Evolutionary conservation across 257 asterid species (phyloP), one percentile per base, ranked within the genome.

Genomic region (Ilex aquifolium): DNA sequence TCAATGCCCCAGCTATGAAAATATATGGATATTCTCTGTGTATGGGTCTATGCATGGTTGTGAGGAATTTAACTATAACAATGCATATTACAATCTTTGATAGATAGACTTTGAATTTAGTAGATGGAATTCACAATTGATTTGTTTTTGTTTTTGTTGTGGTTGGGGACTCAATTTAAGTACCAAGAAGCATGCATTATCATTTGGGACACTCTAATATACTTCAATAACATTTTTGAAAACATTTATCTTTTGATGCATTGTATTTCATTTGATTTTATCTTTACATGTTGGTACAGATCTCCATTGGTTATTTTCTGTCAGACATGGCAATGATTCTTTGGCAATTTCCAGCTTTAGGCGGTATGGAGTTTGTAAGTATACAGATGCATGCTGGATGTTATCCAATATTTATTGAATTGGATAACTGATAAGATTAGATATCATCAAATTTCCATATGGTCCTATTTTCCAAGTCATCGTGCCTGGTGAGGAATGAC

Each of bases 321-420:
- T 62, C 91, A 12, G 98, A 92, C 77, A 70, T 87, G 78, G 85
- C 88, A 65, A 73, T 92, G 93, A 78, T 88, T 77, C 21, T 80
- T 21, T 87, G 78, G 64, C 49, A 80, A 44, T 87, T 72, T 74
- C 98, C 97, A 2, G 78, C 81, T 64, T 79, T 92, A 78, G 98
- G 98, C 65, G 98, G 98, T 51, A 52, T 77, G 69, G 95, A 87
- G 73, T 92, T 83, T 82, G 99, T 92, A 85, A 85, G 99, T 82
- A 65, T 52, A 57, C 46, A 61, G 58, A 53, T 53, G 57, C 29
- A 14, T 53, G 27, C 57, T 5, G 57, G 57, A 14, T 53, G 27
- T 2, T 53, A 49, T 49, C 4, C 0, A 11, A 15, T 12, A 49
- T 49, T 49, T 3, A 15, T 49, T 11, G 17, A 6, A 49, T 1